Conservation (phyloP, 2,329 filamentous ascomycete genomes). For the Aspergillus sp. region DNA sequence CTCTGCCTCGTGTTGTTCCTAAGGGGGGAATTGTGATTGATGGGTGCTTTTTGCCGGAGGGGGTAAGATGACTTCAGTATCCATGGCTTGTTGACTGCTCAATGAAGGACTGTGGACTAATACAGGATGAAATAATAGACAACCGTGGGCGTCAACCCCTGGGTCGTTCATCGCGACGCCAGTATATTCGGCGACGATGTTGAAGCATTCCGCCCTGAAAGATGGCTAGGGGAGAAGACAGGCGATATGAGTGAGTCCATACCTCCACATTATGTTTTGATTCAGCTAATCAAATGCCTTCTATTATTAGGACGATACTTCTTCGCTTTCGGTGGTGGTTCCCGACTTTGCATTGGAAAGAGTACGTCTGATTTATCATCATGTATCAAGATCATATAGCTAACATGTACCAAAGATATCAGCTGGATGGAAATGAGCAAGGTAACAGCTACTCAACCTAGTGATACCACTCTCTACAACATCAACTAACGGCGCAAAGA, state of each 20-base stretch:
- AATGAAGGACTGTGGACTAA: no score
- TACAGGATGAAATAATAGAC: conserved; percentile 14
- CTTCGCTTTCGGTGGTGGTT: not conserved
- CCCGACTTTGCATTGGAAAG: not conserved
- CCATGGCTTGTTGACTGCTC: no score
- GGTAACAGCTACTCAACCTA: not conserved
- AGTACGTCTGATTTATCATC: no score
- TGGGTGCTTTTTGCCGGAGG: conserved; percentile 25
- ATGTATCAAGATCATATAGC: no score
- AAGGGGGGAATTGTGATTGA: conserved; percentile 30
- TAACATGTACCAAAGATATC: not conserved
- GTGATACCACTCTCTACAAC: no score
- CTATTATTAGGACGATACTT: not conserved
- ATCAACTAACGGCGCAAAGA: not conserved
- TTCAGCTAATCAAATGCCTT: not conserved
- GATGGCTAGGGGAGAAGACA: conserved; percentile 30
- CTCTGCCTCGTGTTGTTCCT: conserved; percentile 27
- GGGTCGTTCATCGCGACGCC: conserved; percentile 34
- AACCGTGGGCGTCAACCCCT: conserved; percentile 34
- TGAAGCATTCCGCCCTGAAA: conserved; percentile 34
- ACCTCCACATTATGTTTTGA: no score
- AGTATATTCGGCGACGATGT: conserved; percentile 37
- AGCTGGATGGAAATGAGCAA: not conserved
- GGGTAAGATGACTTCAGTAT: conserved; percentile 15
- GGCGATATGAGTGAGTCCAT: not conserved